These are phyloP conservation scores for Mucor lusitanicus DNA, from an alignment of 371 early-diverging fungal species.

Conservation along the genomic window DNA sequence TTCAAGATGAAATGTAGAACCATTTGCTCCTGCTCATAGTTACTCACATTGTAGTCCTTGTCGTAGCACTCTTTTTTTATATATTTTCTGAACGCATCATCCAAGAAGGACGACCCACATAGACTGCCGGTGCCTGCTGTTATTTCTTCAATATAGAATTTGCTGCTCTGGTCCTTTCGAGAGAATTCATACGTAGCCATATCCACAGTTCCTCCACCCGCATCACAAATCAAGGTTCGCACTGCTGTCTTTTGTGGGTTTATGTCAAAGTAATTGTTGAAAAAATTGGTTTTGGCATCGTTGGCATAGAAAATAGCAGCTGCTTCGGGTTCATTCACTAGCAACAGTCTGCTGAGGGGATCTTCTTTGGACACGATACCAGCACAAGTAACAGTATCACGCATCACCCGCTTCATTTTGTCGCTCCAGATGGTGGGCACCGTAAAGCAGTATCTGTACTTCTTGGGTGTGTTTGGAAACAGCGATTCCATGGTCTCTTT, in stretches of 20 bases:
- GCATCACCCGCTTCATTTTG: slow-evolving; percentile 39
- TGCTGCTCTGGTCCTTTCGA: slow-evolving; percentile 20
- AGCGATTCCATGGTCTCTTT: background rate
- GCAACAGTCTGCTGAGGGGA: slow-evolving; percentile 41
- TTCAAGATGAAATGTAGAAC: slow-evolving; percentile 30
- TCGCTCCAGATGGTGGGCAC: slow-evolving; percentile 51
- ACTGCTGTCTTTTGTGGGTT: slow-evolving; percentile 21
- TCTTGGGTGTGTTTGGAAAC: slow-evolving; percentile 11
- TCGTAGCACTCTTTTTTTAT: slow-evolving; percentile 28
- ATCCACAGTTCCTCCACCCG: slow-evolving; percentile 67
- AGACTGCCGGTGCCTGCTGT: slow-evolving; percentile 50
- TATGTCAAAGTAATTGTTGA: background rate
- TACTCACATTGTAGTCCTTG: slow-evolving; percentile 22
- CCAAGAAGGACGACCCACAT: slow-evolving; percentile 58
- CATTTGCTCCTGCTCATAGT: slow-evolving; percentile 32
- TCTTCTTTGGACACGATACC: slow-evolving; percentile 34
- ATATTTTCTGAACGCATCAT: slow-evolving; percentile 41
- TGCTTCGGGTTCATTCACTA: slow-evolving; percentile 52
- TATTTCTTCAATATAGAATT: slow-evolving; percentile 38
- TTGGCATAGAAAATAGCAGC: slow-evolving; percentile 37
- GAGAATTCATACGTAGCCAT: slow-evolving; percentile 40
- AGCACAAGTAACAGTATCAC: slow-evolving; percentile 40
- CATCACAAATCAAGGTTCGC: slow-evolving; percentile 61
- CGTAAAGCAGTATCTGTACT: slow-evolving; percentile 40
- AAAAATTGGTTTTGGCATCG: background rate